phyloP scores from a whole-genome alignment of 331 rosid genomes.

The Spiraea crenata region DNA sequence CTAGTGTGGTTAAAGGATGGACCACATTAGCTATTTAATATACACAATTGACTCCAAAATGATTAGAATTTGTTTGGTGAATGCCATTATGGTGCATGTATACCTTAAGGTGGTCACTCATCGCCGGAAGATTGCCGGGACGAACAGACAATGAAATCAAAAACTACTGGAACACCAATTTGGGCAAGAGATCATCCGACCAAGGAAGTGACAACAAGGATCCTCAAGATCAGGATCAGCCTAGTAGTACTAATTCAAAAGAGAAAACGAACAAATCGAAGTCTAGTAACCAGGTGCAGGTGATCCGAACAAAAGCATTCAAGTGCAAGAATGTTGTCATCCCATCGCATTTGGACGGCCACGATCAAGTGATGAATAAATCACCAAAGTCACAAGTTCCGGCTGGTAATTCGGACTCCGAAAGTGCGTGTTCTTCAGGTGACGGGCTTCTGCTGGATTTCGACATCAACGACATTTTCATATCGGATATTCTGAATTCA shows the following conservation, averaged over 20 bases:
- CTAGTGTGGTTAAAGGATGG: no score
- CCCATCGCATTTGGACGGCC: not conserved
- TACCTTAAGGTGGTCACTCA: slow-evolving; percentile 24
- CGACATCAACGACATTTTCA: slow-evolving; percentile 14
- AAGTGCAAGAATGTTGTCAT: slow-evolving; percentile 17
- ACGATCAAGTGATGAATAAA: not conserved
- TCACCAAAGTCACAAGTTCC: not conserved
- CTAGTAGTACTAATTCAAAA: not conserved
- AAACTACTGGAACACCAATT: slow-evolving; percentile 30
- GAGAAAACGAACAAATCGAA: not conserved
- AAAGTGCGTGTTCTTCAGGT: not conserved
- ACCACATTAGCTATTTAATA: no score
- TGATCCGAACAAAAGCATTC: slow-evolving; percentile 25
- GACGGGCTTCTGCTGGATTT: slow-evolving; percentile 13
- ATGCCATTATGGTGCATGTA: no score
- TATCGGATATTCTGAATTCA: not conserved
- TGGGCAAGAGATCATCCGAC: slow-evolving; percentile 10
- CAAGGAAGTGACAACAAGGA: not conserved
- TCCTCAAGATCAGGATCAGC: not conserved
- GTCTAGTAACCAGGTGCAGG: not conserved
- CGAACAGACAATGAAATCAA: slow-evolving; percentile 36
- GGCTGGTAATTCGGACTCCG: not conserved
- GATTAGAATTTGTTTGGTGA: no score
- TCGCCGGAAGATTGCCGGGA: slow-evolving; percentile 32
- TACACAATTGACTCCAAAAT: no score